Base-by-base conservation (phyloP, 345 rosid species). In the Eucalyptus cloeziana region DNA sequence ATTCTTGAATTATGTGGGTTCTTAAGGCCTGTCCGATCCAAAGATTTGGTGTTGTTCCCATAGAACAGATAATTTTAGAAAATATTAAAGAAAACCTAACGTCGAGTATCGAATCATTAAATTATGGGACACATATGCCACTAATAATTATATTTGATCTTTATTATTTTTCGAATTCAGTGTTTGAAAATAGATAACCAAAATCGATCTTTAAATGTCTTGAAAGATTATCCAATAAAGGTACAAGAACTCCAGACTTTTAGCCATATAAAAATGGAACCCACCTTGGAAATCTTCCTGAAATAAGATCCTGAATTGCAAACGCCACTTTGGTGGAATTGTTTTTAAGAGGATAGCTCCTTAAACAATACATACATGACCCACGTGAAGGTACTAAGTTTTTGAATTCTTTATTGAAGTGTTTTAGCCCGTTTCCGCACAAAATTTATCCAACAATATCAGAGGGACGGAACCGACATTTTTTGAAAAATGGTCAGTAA, bases 31-130 rank as follows among this genome's bases (percentile, higher is more conserved):
- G 13, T 62, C 33, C 33, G 1, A 62, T 30, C 33, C 31, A 62
- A 62, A 62, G 33, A 62, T 62, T 27, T 27, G 7, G 69, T 62
- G 4, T 62, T 62, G 69, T 13, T 16, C 33, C n/a, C 8, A 13
- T 0, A 27, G 69, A 27, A 15, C 21, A 15, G 76, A 64, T n/a
- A 14, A 64, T 64, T 64, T 64, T n/a, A 64, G 76, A n/a, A n/a
- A 64, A 64, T n/a, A 4, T 64, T n/a, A 64, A n/a, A 64, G 19
- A n/a, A 1, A 64, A 64, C 16, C 2, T 60, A 60, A 60, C 8
- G 1, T 12, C 7, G 1, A 12, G 33, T 30, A 60, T 60, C 4
- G 2, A 60, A 60, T 60, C 7, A 0, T 3, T 12, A 30, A 0
- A 60, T 60, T 30, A 62, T 62, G 76, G 37, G 21, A 64, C 37